These are phyloP conservation scores for Luzula sylvatica DNA, from an alignment of 176 grass and related monocot species.

Conservation along the genomic window DNA sequence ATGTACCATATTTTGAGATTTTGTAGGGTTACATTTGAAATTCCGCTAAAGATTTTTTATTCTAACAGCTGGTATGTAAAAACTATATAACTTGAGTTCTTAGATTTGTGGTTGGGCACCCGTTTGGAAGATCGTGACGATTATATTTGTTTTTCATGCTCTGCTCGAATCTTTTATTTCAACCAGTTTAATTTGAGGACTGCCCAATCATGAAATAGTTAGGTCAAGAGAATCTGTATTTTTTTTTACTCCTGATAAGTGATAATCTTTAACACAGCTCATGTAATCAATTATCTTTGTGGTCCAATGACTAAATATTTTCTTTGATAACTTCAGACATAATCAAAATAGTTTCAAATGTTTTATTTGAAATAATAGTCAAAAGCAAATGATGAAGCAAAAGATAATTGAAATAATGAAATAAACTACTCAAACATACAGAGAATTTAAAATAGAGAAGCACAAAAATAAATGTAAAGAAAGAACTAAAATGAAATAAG, in stretches of 20 bases:
- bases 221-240: constrained; percentile 11
- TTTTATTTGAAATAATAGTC: too few species aligned
- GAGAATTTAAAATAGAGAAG: too few species aligned
- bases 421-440: too few species aligned
- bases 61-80: background rate
- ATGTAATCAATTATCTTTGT: background rate
- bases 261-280: background rate
- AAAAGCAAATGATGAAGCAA: too few species aligned
- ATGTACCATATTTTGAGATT: too few species aligned
- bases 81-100: constrained; percentile 8
- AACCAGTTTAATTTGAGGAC: background rate
- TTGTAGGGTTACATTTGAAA: too few species aligned
- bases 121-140: constrained; percentile 9
- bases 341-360: too few species aligned
- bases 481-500: too few species aligned
- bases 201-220: background rate
- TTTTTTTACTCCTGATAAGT: background rate
- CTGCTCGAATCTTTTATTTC: constrained; percentile 7
- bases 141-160: constrained; percentile 11
- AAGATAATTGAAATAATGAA: too few species aligned
- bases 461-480: too few species aligned
- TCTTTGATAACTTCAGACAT: too few species aligned
- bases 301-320: background rate
- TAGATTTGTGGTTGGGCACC: constrained; percentile 23
- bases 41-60: background rate